These are phyloP conservation scores for Pleurotus cornucopiae DNA, from an alignment of 768 basidiomycete species.

Conservation along the genomic window DNA sequence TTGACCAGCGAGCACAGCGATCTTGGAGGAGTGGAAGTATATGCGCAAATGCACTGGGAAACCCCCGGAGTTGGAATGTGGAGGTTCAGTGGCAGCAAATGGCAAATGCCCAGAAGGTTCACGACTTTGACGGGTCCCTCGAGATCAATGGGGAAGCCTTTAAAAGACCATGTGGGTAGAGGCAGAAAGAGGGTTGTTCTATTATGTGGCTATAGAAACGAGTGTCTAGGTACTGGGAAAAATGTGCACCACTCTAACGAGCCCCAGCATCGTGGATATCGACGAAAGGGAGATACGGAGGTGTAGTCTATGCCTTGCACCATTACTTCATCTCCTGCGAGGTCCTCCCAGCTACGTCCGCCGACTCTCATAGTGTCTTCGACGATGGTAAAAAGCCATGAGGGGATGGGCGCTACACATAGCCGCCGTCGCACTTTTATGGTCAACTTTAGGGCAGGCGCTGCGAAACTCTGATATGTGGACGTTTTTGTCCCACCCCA, in stretches of 20 bases:
- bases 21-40: conserved; percentile 4
- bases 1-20: neutral
- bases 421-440: conserved; percentile 8
- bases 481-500: neutral
- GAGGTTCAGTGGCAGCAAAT: neutral
- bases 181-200: neutral
- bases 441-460: conserved; percentile 20
- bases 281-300: conserved; percentile 83
- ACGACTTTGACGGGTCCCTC: neutral
- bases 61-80: conserved; percentile 28
- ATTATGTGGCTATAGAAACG: conserved; percentile 7
- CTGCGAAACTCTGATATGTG: neutral
- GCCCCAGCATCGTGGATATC: conserved; percentile 54
- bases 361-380: conserved; percentile 32
- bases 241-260: conserved; percentile 88
- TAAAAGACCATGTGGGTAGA: neutral
- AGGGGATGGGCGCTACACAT: conserved; percentile 34
- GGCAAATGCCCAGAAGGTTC: neutral
- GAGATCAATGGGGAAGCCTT: neutral
- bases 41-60: conserved; percentile 6
- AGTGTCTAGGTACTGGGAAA: conserved; percentile 10
- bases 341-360: conserved; percentile 45
- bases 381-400: conserved; percentile 34
- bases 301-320: conserved; percentile 85
- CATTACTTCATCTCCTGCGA: conserved; percentile 91